Conservation (phyloP, 139 green algal genomes). For the Nannochloris sp. region DNA sequence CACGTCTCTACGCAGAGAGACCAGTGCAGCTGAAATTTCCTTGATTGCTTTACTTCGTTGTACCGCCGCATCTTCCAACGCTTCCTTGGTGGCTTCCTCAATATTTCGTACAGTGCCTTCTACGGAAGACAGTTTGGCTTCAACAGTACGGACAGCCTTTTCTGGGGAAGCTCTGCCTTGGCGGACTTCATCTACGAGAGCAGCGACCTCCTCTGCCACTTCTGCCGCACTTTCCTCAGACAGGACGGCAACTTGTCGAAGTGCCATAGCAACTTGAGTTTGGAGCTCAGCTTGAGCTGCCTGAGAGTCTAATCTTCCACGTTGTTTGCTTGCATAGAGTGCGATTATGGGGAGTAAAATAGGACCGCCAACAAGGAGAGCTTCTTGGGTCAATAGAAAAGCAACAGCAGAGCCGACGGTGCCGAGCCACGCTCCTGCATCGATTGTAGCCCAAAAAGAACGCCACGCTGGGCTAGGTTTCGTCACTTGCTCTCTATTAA, state of each 20-base stretch:
- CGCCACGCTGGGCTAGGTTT: constrained; percentile 10
- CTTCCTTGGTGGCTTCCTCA: constrained; percentile 3
- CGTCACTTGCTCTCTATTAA: no score
- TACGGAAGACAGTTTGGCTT: constrained; percentile 36
- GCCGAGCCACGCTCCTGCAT: constrained; percentile 33
- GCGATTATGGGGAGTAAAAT: constrained; percentile 37
- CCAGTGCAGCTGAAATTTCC: neutral
- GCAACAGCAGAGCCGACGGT: constrained; percentile 30
- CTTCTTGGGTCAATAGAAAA: constrained; percentile 40
- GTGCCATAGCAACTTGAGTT: neutral
- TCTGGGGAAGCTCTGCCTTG: neutral
- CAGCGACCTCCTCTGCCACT: constrained; percentile 15
- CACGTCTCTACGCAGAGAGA: neutral
- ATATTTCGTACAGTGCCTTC: constrained; percentile 23
- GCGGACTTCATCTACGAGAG: constrained; percentile 7
- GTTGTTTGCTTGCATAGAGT: constrained; percentile 32
- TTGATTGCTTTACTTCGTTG: neutral
- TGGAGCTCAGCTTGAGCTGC: neutral
- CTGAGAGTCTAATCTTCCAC: constrained; percentile 6
- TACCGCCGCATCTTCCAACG: constrained; percentile 2
- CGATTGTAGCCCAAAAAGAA: constrained; percentile 31
- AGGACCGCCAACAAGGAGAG: constrained; percentile 22
- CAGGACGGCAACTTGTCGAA: constrained; percentile 1
- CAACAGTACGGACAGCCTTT: constrained; percentile 19
- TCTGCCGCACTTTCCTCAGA: constrained; percentile 11